Conservation (phyloP, 129 eudicot species). For the Ambrosia artemisiifolia region DNA sequence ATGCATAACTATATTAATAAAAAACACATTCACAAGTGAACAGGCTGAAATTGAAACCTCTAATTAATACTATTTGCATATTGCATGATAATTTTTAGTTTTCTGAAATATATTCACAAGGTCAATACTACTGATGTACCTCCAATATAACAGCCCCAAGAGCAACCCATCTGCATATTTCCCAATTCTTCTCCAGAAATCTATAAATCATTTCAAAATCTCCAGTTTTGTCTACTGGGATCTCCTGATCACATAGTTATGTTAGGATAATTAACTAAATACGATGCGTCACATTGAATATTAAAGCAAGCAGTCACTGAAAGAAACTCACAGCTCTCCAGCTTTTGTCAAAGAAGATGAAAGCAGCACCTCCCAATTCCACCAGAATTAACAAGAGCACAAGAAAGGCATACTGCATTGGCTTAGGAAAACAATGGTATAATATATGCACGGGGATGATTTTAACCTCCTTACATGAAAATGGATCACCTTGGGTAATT, state of each 20-base stretch:
- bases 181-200: slow-evolving; percentile 74
- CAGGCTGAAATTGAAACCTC: not conserved
- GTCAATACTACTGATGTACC: slow-evolving; percentile 38
- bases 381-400: slow-evolving; percentile 64
- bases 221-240: slow-evolving; percentile 85
- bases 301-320: not conserved
- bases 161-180: slow-evolving; percentile 81
- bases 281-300: not conserved
- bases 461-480: not conserved
- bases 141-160: slow-evolving; percentile 77
- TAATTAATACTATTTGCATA: not conserved
- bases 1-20: no score
- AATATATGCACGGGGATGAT: not conserved
- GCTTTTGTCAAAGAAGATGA: slow-evolving; percentile 77
- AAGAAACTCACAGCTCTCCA: slow-evolving; percentile 71
- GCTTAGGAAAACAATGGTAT: slow-evolving; percentile 46
- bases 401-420: slow-evolving; percentile 63
- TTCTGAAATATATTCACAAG: not conserved
- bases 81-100: not conserved
- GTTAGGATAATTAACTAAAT: slow-evolving; percentile 16
- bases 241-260: slow-evolving; percentile 49
- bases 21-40: not conserved
- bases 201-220: slow-evolving; percentile 62
- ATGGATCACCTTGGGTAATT: not conserved
- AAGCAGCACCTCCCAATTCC: slow-evolving; percentile 71